These are phyloP conservation scores for Trichoderma hamatum DNA, from an alignment of 2,329 filamentous ascomycete species.

Conservation along the genomic window DNA sequence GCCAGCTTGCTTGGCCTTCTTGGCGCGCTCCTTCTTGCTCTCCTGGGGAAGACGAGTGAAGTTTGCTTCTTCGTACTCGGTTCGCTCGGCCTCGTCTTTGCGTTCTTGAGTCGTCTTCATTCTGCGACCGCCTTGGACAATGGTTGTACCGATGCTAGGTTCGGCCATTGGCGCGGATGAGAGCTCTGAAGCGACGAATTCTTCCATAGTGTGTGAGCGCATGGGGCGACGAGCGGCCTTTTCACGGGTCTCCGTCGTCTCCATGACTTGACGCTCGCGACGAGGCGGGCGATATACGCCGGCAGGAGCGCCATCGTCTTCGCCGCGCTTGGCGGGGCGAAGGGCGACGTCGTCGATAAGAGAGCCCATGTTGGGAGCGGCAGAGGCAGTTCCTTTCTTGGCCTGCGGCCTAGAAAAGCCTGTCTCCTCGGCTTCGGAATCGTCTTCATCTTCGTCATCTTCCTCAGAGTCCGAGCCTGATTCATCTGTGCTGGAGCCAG, in stretches of 20 bases:
- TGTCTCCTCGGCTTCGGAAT: slow-evolving; percentile 35
- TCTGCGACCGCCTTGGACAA: slow-evolving; percentile 75
- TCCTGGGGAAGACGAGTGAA: slow-evolving; percentile 83
- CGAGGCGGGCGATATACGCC: slow-evolving; percentile 88
- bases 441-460: slow-evolving; percentile 44
- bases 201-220: slow-evolving; percentile 85
- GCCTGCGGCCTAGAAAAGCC: slow-evolving; percentile 26
- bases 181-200: slow-evolving; percentile 86
- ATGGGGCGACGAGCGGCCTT: slow-evolving; percentile 63
- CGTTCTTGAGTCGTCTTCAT: slow-evolving; percentile 78
- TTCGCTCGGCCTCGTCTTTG: slow-evolving; percentile 75
- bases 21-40: slow-evolving; percentile 82
- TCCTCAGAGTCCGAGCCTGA: slow-evolving; percentile 37
- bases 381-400: slow-evolving; percentile 35
- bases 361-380: slow-evolving; percentile 40
- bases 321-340: slow-evolving; percentile 36
- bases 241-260: slow-evolving; percentile 64
- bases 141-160: slow-evolving; percentile 90
- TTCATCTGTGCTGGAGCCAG: slow-evolving; percentile 29
- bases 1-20: slow-evolving; percentile 59
- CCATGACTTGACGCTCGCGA: slow-evolving; percentile 85
- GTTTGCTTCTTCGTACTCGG: slow-evolving; percentile 89
- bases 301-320: slow-evolving; percentile 45
- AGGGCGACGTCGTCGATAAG: slow-evolving; percentile 41
- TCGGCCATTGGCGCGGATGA: slow-evolving; percentile 79